Base-by-base conservation (phyloP, 139 green algal genomes). In the Closterium sp. region DNA sequence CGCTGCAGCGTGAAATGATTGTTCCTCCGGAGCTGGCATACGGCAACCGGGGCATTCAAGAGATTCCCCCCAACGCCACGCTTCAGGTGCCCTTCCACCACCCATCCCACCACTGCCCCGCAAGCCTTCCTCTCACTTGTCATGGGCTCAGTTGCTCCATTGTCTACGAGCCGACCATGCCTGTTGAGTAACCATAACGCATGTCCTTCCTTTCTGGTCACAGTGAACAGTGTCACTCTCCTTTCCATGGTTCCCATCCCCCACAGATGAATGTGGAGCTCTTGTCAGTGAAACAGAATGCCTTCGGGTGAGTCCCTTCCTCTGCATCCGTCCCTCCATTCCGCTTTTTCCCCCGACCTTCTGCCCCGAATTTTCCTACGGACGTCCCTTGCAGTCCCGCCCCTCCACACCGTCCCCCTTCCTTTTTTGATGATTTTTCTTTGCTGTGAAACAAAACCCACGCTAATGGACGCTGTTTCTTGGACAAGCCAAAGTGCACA, bases 21-120 rank as follows among this genome's bases (percentile, higher is more conserved):
- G 88, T 94, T 31, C 91, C 91, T 33, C 88, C 91, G 19, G 88
- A 94, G 76, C 35, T 93, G 84, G 91, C 91, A 81, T 94, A 94
- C 25, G 91, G 91, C 66, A 86, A 94, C 10, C 81, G 31, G 33
- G 85, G 86, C 33, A 76, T 93, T 23, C 88, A 93, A 25, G 91
- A 94, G 84, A 94, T 94, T 64, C 91, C 91, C 8, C 91, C 91
- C 10, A 84, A 55, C 19, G 85, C 91, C 36, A 94, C 91, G 1
- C 55, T 94, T 12, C 85, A 93, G 85, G 90, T 93, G 12, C 3
- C 32, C 12, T n/a, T 64, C 10, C 6, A 9, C 66, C 33, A 28
- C 30, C 28, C 30, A 30, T 35, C 31, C 3, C 66, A 36, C 9
- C 33, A 90, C 12, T 84, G 87, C 3, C 28, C 76, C 76, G 8